These are phyloP conservation scores for Suillus lakei DNA, from an alignment of 768 basidiomycete species.

Conservation along the genomic window DNA sequence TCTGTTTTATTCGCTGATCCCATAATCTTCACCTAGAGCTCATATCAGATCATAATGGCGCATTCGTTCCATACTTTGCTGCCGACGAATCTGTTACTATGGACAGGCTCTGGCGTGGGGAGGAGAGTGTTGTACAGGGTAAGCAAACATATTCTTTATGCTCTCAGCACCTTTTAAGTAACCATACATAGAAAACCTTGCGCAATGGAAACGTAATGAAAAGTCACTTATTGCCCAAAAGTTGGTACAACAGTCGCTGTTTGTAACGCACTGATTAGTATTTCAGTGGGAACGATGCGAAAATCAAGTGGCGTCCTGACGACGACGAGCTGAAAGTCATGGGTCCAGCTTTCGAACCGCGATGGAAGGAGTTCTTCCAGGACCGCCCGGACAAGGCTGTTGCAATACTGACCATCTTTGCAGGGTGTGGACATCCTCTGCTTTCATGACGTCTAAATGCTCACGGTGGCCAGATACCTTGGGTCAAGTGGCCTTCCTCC, in stretches of 20 bases:
- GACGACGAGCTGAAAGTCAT: constrained; percentile 22
- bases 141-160: constrained; percentile 18
- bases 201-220: constrained; percentile 39
- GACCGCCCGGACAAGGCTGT: constrained; percentile 26
- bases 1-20: background rate
- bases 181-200: constrained; percentile 17
- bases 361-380: constrained; percentile 25
- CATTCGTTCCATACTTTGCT: constrained; percentile 39
- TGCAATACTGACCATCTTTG: constrained; percentile 2
- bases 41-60: constrained; percentile 34
- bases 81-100: constrained; percentile 51
- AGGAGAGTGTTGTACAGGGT: constrained; percentile 45
- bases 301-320: constrained; percentile 29
- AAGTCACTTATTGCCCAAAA: constrained; percentile 56
- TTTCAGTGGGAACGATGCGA: constrained; percentile 21
- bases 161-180: background rate
- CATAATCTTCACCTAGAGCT: background rate
- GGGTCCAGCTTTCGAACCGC: constrained; percentile 22
- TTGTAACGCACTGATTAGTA: background rate
- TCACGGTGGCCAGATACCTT: background rate
- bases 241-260: constrained; percentile 34
- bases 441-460: background rate
- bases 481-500: constrained; percentile 11
- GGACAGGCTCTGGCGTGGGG: constrained; percentile 48
- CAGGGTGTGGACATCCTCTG: constrained; percentile 8